These are phyloP conservation scores for Aspergillus sp. DNA, from an alignment of 2,329 filamentous ascomycete genomes.

Conservation along the genomic window DNA sequence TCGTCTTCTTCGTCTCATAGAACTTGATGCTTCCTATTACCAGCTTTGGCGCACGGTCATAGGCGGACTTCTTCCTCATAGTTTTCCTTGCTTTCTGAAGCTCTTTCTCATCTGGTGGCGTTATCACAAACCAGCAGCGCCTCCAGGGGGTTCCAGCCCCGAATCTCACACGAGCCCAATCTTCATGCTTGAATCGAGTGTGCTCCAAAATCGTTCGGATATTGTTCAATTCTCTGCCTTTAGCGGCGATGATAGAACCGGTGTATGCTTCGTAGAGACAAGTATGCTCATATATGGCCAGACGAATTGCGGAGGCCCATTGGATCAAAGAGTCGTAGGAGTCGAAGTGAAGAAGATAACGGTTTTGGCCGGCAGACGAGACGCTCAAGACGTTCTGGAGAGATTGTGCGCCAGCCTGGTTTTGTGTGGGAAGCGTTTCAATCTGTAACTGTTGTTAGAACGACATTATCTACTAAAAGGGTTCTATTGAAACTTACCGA, in stretches of 20 bases:
- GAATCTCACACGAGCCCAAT: conserved; percentile 94
- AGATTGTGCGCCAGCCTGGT: conserved; percentile 67
- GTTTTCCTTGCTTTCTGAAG: conserved; percentile 79
- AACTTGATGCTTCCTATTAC: conserved; percentile 92
- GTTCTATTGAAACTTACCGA: conserved; percentile 64
- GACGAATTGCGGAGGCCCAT: conserved; percentile 91
- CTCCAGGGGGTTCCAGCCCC: conserved; percentile 95
- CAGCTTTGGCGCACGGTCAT: conserved; percentile 69
- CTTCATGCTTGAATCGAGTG: conserved; percentile 72
- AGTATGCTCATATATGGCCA: conserved; percentile 92
- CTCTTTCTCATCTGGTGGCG: conserved; percentile 91
- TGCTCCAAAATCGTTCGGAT: conserved; percentile 87
- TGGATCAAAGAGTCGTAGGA: conserved; percentile 89
- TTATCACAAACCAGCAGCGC: conserved; percentile 94
- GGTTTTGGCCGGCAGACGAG: conserved; percentile 91
- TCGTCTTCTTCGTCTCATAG: conserved; percentile 90
- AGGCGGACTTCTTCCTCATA: conserved; percentile 76
- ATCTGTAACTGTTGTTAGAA: conserved; percentile 55
- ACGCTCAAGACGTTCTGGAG: conserved; percentile 94
- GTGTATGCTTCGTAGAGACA: conserved; percentile 96
- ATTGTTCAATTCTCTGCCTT: conserved; percentile 84
- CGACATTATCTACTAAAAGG: neutral
- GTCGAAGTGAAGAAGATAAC: conserved; percentile 94
- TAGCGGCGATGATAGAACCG: conserved; percentile 89
- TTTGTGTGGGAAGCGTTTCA: conserved; percentile 83